Base-by-base conservation (phyloP, 148 eudicot genomes). In the Amaranthus hypochondriacus region DNA sequence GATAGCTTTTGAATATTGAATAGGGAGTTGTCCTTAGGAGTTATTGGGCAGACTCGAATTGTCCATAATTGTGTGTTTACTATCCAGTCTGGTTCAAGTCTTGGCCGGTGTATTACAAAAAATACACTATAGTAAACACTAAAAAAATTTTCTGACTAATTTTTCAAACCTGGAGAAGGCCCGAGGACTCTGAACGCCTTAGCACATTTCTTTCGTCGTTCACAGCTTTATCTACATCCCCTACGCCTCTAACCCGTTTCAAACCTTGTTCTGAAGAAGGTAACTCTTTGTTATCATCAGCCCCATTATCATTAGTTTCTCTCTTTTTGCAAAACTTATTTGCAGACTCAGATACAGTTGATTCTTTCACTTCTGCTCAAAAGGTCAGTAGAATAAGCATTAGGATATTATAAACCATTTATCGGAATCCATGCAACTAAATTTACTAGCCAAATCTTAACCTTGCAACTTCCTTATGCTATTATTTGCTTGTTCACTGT, bases 121-220 rank as follows among this genome's bases (percentile, higher is more conserved):
- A 28, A 28, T 28, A 28, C 39, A 28, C 39, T 28, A 28, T 5
- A 51, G 28, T 51, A 15, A 2, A 47, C 2, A 13, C 39, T 28
- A 28, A 7, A 50, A 47, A 49, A 68, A 0, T 46, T 4, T 0
- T 15, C 10, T 6, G 48, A 13, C 13, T 44, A 66, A 62, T 21
- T 49, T 21, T 49, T 7, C 48, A n/a, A 49, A 86, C 88, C 86
- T 81, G 4, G 88, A 76, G 77, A 86, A 86, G 67, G 88, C 88
- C 88, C 54, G 88, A 86, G 70, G 79, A 81, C 73, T 76, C 84
- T 62, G 86, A 86, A 61, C 76, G 81, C 44, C 83, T 71, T 73
- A 81, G 71, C 53, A 83, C 81, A 75, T 76, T 79, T 54, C 84
- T 71, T 9, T 83, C 83, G 52, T 81, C 85, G 68, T 83, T 85